Base-by-base conservation (phyloP, 2,329 filamentous ascomycete species). In the Fusarium austroafricanum region DNA sequence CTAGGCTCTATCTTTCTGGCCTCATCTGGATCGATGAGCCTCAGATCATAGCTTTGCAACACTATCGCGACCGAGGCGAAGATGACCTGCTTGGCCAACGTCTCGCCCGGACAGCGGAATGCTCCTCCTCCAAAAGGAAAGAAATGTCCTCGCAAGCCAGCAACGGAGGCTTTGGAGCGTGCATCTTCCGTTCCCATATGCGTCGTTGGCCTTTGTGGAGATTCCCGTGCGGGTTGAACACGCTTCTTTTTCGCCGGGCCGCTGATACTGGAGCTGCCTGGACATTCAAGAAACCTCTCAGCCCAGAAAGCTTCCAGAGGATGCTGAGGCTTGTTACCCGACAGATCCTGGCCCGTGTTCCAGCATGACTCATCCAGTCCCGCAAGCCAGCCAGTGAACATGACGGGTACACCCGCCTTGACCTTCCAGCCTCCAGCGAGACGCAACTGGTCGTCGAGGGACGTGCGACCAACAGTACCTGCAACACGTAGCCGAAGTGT, bases 261-360 rank as follows among this genome's bases (percentile, higher is more conserved):
- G 18, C 28, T 52, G 21, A 23, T 12, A 5, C 7, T 12, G 37
- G 47, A 23, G 20, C 20, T 52, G 21, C 28, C 39, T 21, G 76
- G 50, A 17, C 11, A 17, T 18, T 23, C 17, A 15, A 43, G 21
- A 8, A 53, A 53, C 15, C 50, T 20, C 21, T 53, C 50, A 28
- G 50, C 39, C 50, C 50, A 53, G 29, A 53, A 53, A 2, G 17
- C 6, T 37, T 18, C 17, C 2, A 44, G 29, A 53, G 50, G 50
- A 20, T 53, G 29, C 6, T 31, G 17, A 7, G 39, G 8, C 29
- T 53, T 17, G 11, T 20, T 29, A 5, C 14, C 20, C 6, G 39
- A 5, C 5, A 53, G 29, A 9, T 15, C 15, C 20, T 44, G 28
- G 7, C 39, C 50, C 5, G 50, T 53, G 29, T 53, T 53, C 50